phyloP scores from a whole-genome alignment of 2,329 filamentous ascomycete genomes.

The Fusarium mexicanum region DNA sequence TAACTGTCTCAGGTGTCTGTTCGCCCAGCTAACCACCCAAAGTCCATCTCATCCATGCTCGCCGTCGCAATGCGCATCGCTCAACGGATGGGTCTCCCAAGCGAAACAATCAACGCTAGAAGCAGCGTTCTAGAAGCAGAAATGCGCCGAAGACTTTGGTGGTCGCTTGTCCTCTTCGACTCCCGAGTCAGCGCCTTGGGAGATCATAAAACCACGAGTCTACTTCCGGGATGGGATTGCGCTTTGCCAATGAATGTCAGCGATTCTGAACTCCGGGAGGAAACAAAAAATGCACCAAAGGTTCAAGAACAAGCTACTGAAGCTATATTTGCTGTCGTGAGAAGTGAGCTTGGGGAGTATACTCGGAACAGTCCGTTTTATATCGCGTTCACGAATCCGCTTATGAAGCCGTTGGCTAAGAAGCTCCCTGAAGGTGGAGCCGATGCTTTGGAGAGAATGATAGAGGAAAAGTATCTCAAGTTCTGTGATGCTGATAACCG shows the following conservation, averaged over 20 bases:
- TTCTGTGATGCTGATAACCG: slow-evolving; percentile 52
- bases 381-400: slow-evolving; percentile 49
- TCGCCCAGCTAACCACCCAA: slow-evolving; percentile 54
- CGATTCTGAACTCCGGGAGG: slow-evolving; percentile 56
- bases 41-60: slow-evolving; percentile 62
- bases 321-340: slow-evolving; percentile 53
- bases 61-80: slow-evolving; percentile 66
- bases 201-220: slow-evolving; percentile 45
- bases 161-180: slow-evolving; percentile 68
- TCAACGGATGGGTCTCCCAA: slow-evolving; percentile 64
- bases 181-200: slow-evolving; percentile 63
- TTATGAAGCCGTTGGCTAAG: slow-evolving; percentile 42
- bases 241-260: slow-evolving; percentile 55
- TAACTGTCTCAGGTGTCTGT: slow-evolving; percentile 56
- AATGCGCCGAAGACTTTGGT: slow-evolving; percentile 70
- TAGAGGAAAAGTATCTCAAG: slow-evolving; percentile 59
- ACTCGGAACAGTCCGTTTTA: slow-evolving; percentile 48
- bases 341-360: slow-evolving; percentile 53
- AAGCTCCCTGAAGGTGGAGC: slow-evolving; percentile 35
- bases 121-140: slow-evolving; percentile 61
- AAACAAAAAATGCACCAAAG: slow-evolving; percentile 50
- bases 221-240: slow-evolving; percentile 55
- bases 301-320: slow-evolving; percentile 50
- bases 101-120: slow-evolving; percentile 50
- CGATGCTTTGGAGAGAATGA: slow-evolving; percentile 47